These are phyloP conservation scores for Gryganskiella cystojenkinii DNA, from an alignment of 192 early-diverging fungal genomes.

Conservation along the genomic window DNA sequence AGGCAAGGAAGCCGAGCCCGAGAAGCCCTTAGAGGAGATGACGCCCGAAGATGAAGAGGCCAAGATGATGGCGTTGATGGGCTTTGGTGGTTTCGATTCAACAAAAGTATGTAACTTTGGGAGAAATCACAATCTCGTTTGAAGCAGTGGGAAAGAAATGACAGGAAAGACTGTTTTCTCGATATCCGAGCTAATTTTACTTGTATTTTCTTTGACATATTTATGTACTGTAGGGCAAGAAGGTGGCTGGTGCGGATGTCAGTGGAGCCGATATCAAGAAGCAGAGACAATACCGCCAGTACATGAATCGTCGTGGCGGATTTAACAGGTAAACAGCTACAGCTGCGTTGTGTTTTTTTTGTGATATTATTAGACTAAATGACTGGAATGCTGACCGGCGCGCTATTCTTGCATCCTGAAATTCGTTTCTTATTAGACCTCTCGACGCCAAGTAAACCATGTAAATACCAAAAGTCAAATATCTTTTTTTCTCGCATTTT, in stretches of 20 bases:
- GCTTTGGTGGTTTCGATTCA: slow-evolving; percentile 88
- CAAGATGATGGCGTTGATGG: slow-evolving; percentile 88
- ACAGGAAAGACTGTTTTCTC: background rate
- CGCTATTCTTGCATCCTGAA: background rate
- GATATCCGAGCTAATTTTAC: too few relatives aligned
- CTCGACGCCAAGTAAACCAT: slow-evolving; percentile 12
- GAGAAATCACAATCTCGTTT: too few relatives aligned
- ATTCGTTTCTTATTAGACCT: slow-evolving; percentile 7
- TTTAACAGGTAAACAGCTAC: slow-evolving; percentile 80
- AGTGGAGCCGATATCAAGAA: slow-evolving; percentile 86
- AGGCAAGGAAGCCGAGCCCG: background rate
- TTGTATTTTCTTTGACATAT: background rate
- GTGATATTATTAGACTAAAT: background rate
- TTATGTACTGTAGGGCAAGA: slow-evolving; percentile 65
- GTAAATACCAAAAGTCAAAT: too few relatives aligned
- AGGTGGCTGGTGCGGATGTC: slow-evolving; percentile 78
- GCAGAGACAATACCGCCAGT: slow-evolving; percentile 89
- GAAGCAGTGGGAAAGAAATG: too few relatives aligned
- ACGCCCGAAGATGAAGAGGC: slow-evolving; percentile 72
- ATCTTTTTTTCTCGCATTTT: too few relatives aligned
- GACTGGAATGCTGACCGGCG: background rate
- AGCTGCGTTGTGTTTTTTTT: too few relatives aligned
- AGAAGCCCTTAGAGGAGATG: slow-evolving; percentile 32
- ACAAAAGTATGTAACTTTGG: slow-evolving; percentile 71
- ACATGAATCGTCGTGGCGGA: slow-evolving; percentile 94